Conservation (phyloP, 202 grass and related monocot genomes). For the Schoenoplectus triqueter region DNA sequence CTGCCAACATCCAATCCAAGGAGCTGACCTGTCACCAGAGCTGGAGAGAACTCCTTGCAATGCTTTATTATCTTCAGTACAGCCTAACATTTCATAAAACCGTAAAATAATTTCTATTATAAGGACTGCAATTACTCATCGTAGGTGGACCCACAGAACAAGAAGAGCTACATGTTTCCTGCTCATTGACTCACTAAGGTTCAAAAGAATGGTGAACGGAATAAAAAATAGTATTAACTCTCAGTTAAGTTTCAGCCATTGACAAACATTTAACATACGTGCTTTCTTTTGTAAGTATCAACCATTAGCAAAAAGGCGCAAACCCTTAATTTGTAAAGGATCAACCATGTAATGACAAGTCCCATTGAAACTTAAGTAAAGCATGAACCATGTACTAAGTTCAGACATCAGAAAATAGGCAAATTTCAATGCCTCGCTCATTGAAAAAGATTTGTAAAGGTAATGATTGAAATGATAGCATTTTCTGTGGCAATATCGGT, state of each 20-base stretch:
- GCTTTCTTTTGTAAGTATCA: neutral
- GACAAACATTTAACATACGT: neutral
- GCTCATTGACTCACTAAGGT: neutral
- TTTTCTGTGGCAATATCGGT: neutral
- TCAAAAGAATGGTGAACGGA: neutral
- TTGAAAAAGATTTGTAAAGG: neutral
- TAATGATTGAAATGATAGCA: neutral
- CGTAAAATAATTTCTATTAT: constrained; percentile 26
- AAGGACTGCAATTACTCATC: neutral
- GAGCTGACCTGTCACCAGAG: constrained; percentile 92
- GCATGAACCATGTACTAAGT: neutral
- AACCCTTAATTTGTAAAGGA: neutral
- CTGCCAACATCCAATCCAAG: constrained; percentile 98
- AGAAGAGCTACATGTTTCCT: neutral
- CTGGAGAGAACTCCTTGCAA: constrained; percentile 90
- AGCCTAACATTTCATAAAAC: constrained; percentile 48
- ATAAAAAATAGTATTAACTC: neutral
- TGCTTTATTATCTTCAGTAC: constrained; percentile 97
- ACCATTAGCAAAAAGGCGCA: neutral
- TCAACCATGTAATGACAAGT: neutral
- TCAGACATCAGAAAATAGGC: too few species aligned
- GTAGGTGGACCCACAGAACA: neutral
- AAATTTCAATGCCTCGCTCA: too few species aligned
- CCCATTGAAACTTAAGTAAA: neutral
- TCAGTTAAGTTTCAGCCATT: neutral